Percentiles rank a stretch among this genome's conserved stretches.
phyloP scores from a whole-genome alignment of 805 yeast species.

The Saccharomycopsis fodiens region DNA sequence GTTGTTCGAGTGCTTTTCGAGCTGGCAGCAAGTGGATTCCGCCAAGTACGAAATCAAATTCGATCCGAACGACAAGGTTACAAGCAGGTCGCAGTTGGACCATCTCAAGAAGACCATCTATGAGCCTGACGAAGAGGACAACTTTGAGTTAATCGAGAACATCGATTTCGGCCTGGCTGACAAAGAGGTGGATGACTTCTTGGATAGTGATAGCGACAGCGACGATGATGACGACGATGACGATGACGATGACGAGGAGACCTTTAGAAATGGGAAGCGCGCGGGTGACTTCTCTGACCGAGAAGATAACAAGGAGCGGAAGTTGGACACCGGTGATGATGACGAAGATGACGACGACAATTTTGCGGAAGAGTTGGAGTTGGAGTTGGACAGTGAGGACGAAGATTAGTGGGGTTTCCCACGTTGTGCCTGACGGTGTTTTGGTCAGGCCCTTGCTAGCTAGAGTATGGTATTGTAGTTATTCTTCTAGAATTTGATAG shows the following conservation, averaged over 20 bases:
- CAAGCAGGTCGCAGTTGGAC: constrained; percentile 9
- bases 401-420: not conserved
- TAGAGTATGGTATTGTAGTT: no score
- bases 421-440: no score
- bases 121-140: constrained; percentile 13
- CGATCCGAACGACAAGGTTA: constrained; percentile 38
- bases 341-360: constrained; percentile 27
- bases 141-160: constrained; percentile 12
- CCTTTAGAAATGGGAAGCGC: not conserved
- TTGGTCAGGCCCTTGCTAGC: no score
- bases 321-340: constrained; percentile 9
- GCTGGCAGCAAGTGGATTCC: constrained; percentile 69
- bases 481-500: no score
- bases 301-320: not conserved
- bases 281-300: not conserved
- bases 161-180: constrained; percentile 17
- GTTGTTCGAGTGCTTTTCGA: constrained; percentile 78
- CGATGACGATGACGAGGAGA: constrained; percentile 15
- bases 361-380: constrained; percentile 27
- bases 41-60: constrained; percentile 46
- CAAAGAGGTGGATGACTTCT: constrained; percentile 17
- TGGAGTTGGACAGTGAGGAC: constrained; percentile 23
- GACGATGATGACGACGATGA: constrained; percentile 16
- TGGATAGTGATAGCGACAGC: constrained; percentile 7
- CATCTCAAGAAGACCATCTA: constrained; percentile 9